Base-by-base conservation (phyloP, 192 early-diverging fungal species). In the Backusella tuberculispora region DNA sequence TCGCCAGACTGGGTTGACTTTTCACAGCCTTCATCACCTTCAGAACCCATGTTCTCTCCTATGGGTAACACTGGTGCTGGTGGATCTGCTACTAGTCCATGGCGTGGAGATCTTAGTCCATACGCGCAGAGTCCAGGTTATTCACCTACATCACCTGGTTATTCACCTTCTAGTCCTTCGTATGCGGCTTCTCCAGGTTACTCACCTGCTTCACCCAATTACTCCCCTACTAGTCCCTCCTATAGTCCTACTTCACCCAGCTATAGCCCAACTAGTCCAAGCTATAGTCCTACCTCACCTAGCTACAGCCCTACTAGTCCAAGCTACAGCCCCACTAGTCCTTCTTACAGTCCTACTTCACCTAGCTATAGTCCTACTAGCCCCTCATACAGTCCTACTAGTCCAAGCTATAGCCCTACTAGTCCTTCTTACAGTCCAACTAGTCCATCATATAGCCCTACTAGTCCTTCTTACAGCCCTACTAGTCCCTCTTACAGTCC, bases 1-100 rank as follows among this genome's bases (percentile, higher is more conserved):
- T 91, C 88, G 41, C 91, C 90, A 6, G 75, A 83, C 21, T 86
- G 82, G 72, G 89, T 88, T 66, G 88, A 90, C 76, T 76, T 82
- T 71, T 83, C 85, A 56, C 85, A 87, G 13, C 91, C 90, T n/a
- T 83, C 87, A 6, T 90, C 90, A 21, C 91, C 92, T 26, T 89
- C 89, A 69, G 89, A 92, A 76, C 91, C 93, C 40, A 90, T 90
- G 83, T 95, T 96, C 83, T 96, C 93, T 56, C 94, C 95, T 4
- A 89, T 92, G 76, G 89, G 88, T 60, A 92, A 94, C 74, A 90
- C 91, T 69, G 95, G 95, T 46, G 85, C 86, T 13, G 86, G 83
- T 46, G 90, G 90, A 67, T 86, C 83, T 80, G 88, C 81, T 40
- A 77, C 80, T 41, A 86, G 87, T 56, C 80, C 85, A 53, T 88